These are phyloP conservation scores for Mucor mucedo DNA, from an alignment of 371 early-diverging fungal genomes.

Conservation along the genomic window DNA sequence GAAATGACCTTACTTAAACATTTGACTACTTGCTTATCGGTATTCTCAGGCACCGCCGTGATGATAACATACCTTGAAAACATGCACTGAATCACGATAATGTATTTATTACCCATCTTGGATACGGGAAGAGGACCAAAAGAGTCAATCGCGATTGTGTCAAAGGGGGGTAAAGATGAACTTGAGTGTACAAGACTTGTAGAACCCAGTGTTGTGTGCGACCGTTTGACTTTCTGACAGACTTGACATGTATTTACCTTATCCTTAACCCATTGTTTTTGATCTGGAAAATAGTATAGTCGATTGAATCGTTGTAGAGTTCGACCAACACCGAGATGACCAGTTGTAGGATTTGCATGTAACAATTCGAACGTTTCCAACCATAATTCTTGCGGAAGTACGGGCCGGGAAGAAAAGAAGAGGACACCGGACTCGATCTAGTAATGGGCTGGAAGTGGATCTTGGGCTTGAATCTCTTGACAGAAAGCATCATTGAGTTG, in stretches of 20 bases:
- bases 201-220: background rate
- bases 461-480: background rate
- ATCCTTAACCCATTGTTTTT: background rate
- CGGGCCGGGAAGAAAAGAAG: constrained; percentile 17
- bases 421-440: constrained; percentile 16
- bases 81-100: background rate
- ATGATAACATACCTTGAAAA: constrained; percentile 3
- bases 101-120: background rate
- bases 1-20: background rate
- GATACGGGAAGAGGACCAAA: constrained; percentile 1
- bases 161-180: background rate
- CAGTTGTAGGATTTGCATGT: constrained; percentile 12
- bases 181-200: background rate
- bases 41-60: background rate
- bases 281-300: background rate
- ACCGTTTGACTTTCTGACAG: constrained; percentile 3
- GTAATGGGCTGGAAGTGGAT: too few species aligned
- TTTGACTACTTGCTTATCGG: background rate
- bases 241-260: background rate
- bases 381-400: constrained; percentile 6
- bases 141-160: constrained; percentile 3
- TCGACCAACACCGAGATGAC: constrained; percentile 3
- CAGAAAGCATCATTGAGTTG: constrained; percentile 10
- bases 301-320: background rate
- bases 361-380: constrained; percentile 11